Percentiles rank a stretch among this genome's conserved stretches.
phyloP scores from a whole-genome alignment of 106 monocot genomes.

The Dendrobium officinale region DNA sequence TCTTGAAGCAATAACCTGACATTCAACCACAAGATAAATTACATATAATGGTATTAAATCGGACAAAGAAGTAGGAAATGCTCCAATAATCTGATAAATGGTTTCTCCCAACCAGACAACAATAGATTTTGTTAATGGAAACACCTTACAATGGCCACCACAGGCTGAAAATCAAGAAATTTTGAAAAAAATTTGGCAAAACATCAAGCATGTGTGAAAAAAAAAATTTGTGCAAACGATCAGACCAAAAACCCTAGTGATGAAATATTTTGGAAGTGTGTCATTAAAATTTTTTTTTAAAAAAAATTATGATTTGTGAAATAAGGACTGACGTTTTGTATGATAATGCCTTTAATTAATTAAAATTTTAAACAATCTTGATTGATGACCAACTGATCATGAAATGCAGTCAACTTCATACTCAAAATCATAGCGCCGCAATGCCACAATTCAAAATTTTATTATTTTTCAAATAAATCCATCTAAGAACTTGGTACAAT shows the following conservation, averaged over 20 bases:
- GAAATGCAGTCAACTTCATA: background rate
- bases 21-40: background rate
- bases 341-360: background rate
- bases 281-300: background rate
- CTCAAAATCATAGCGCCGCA: background rate
- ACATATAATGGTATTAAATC: background rate
- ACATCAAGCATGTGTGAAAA: background rate
- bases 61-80: background rate
- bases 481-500: too few relatives aligned
- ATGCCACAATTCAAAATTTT: too few relatives aligned
- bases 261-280: background rate
- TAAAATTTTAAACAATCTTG: background rate
- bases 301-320: background rate
- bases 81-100: background rate
- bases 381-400: background rate
- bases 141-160: background rate
- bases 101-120: background rate
- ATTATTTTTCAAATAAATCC: too few relatives aligned
- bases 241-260: background rate
- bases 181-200: background rate
- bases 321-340: background rate
- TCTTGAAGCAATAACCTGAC: slow-evolving; percentile 82
- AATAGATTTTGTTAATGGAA: background rate
- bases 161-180: background rate
- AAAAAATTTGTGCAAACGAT: background rate